phyloP scores from a whole-genome alignment of 2,329 filamentous ascomycete species.

The Monosporascus sp. region DNA sequence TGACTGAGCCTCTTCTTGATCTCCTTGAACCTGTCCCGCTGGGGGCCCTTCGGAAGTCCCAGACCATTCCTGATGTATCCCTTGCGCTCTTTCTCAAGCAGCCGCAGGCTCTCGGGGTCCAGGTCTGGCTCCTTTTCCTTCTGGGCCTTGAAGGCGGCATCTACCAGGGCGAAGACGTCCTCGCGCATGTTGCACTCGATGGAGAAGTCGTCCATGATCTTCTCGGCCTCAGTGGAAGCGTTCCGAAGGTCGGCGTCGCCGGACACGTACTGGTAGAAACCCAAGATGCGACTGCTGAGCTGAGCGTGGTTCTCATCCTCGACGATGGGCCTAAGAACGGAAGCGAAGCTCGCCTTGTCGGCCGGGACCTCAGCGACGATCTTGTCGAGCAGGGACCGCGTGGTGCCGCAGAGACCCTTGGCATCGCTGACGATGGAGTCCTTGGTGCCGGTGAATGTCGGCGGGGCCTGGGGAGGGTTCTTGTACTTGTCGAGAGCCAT shows the following conservation, averaged over 20 bases:
- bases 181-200: conserved; percentile 79
- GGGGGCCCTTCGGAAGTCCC: conserved; percentile 60
- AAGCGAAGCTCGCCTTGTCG: conserved; percentile 47
- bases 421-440: conserved; percentile 63
- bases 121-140: conserved; percentile 48
- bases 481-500: conserved; percentile 65
- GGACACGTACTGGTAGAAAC: conserved; percentile 78
- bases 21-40: conserved; percentile 77
- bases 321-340: conserved; percentile 61
- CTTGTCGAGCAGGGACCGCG: conserved; percentile 59
- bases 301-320: conserved; percentile 63
- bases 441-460: conserved; percentile 70
- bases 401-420: conserved; percentile 58
- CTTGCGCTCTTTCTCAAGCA: conserved; percentile 74
- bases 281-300: conserved; percentile 59
- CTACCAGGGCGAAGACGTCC: conserved; percentile 66
- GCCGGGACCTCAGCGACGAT: conserved; percentile 57
- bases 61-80: conserved; percentile 72
- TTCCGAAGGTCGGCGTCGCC: conserved; percentile 62
- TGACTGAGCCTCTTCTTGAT: conserved; percentile 76
- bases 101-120: conserved; percentile 63
- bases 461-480: conserved; percentile 71
- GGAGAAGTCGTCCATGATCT: conserved; percentile 67
- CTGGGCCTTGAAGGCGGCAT: conserved; percentile 52
- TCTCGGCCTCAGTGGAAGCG: conserved; percentile 71